Conservation (phyloP, 2,329 filamentous ascomycete genomes). For the Aspergillus quadricinctus region DNA sequence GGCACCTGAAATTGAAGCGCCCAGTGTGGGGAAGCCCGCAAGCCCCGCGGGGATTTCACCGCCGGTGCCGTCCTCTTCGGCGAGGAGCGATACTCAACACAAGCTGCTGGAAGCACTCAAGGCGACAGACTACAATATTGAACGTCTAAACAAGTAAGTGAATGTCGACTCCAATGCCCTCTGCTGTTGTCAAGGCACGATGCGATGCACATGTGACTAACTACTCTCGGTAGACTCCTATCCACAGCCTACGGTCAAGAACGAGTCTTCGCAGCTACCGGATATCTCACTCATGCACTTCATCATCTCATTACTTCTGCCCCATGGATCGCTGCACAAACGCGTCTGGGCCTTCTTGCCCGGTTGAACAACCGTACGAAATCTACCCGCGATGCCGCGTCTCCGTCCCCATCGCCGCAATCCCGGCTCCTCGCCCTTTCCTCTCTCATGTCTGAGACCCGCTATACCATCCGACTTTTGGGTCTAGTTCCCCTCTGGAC, state of each 20-base stretch:
- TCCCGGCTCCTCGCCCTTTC: slow-evolving; percentile 48
- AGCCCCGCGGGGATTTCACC: slow-evolving; percentile 12
- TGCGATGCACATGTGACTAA: not conserved
- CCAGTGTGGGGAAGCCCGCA: slow-evolving; percentile 21
- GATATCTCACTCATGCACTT: slow-evolving; percentile 62
- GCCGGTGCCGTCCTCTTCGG: slow-evolving; percentile 1
- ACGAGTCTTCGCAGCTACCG: slow-evolving; percentile 62
- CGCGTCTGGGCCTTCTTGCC: slow-evolving; percentile 42
- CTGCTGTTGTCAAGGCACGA: not conserved
- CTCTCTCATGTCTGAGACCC: slow-evolving; percentile 46
- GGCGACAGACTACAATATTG: slow-evolving; percentile 26
- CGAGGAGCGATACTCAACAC: slow-evolving; percentile 10
- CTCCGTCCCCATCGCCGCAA: slow-evolving; percentile 32
- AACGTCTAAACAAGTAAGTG: slow-evolving; percentile 28
- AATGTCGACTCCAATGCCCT: not conserved
- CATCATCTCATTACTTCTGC: slow-evolving; percentile 58
- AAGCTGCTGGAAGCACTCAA: slow-evolving; percentile 24
- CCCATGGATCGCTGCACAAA: slow-evolving; percentile 35
- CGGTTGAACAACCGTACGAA: slow-evolving; percentile 23
- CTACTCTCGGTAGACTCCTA: slow-evolving; percentile 57
- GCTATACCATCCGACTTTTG: slow-evolving; percentile 55
- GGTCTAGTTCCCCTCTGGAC: slow-evolving; percentile 70
- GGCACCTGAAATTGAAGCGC: slow-evolving; percentile 14
- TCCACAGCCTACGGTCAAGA: slow-evolving; percentile 67
- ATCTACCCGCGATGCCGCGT: slow-evolving; percentile 25